phyloP scores from a whole-genome alignment of 345 rosid genomes.

The Boechera stricta region DNA sequence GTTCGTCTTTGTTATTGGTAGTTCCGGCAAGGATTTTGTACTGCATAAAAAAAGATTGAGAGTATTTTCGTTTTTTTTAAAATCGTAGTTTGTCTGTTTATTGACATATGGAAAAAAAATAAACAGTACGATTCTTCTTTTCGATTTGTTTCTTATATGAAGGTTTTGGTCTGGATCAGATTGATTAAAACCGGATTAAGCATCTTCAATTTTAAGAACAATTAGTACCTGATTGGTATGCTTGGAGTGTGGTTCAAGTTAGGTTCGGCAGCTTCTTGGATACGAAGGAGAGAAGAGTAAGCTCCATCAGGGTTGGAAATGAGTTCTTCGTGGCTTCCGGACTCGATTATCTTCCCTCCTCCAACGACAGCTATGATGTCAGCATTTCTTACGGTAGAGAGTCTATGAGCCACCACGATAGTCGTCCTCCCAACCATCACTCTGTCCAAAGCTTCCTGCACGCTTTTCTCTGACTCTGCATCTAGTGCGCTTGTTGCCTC shows the following conservation, averaged over 20 bases:
- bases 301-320: conserved; percentile 66
- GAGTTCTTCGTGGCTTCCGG: conserved; percentile 90
- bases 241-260: conserved; percentile 56
- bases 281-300: conserved; percentile 75
- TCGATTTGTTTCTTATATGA: neutral
- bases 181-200: neutral
- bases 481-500: conserved; percentile 98
- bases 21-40: neutral
- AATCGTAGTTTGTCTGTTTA: neutral
- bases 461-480: conserved; percentile 90
- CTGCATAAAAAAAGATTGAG: conserved; percentile 23
- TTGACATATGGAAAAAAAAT: too few species aligned
- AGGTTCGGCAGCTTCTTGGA: conserved; percentile 75
- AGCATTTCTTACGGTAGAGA: conserved; percentile 87
- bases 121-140: too few species aligned
- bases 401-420: conserved; percentile 86
- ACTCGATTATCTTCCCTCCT: conserved; percentile 79
- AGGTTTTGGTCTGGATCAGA: neutral
- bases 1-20: conserved; percentile 57
- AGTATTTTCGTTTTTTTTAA: neutral
- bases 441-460: conserved; percentile 90
- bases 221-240: conserved; percentile 58
- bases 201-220: conserved; percentile 33
- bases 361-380: conserved; percentile 85
- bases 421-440: conserved; percentile 97